Conservation (phyloP, 139 green algal genomes). For the Yamagishiella unicocca region DNA sequence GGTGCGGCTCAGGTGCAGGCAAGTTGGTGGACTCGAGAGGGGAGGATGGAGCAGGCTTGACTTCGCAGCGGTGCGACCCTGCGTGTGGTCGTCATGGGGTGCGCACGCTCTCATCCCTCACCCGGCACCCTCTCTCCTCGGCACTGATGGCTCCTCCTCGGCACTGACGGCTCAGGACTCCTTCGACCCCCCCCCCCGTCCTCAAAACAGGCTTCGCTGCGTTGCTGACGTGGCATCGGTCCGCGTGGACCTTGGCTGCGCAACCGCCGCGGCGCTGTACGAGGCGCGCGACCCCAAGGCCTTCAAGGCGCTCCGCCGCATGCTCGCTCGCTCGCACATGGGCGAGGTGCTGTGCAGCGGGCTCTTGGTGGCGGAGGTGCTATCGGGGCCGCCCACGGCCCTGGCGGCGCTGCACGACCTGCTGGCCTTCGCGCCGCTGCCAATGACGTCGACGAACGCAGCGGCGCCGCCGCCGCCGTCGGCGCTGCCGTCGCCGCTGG, state of each 20-base stretch:
- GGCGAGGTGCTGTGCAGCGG: constrained; percentile 36
- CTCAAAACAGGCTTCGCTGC: constrained; percentile 31
- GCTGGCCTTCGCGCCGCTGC: constrained; percentile 24
- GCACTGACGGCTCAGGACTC: no score
- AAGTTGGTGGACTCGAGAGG: no score
- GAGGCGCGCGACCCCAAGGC: constrained; percentile 33
- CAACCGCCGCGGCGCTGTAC: constrained; percentile 30
- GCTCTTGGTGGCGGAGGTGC: constrained; percentile 24
- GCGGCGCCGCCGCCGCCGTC: neutral
- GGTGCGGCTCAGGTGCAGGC: no score
- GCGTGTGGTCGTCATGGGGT: no score
- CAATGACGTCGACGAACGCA: neutral
- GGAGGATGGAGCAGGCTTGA: no score
- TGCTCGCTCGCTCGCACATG: constrained; percentile 21
- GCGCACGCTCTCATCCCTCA: no score
- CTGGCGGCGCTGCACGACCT: constrained; percentile 40
- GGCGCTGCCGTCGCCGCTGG: neutral
- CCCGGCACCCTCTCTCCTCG: no score
- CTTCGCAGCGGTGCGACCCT: no score
- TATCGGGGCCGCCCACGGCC: constrained; percentile 16
- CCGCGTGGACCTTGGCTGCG: constrained; percentile 33
- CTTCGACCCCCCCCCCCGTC: no score
- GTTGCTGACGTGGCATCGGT: constrained; percentile 29
- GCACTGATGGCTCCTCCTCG: no score
- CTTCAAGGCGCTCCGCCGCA: constrained; percentile 39